phyloP scores from a whole-genome alignment of 2,329 filamentous ascomycete genomes.

The Alternaria gansuensis region DNA sequence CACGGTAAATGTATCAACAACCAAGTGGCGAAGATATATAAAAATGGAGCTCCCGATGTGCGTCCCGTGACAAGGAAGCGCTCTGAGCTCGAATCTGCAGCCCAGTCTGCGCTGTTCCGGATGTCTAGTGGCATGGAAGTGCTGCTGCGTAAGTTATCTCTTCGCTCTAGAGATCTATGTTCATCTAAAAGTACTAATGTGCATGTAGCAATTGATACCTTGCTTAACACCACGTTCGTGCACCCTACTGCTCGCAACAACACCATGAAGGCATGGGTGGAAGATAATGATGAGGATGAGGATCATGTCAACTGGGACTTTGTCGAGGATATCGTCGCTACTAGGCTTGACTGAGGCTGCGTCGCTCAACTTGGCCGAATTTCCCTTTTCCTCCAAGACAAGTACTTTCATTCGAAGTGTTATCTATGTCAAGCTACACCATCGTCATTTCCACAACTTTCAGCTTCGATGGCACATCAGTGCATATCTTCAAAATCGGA shows the following conservation, averaged over 20 bases:
- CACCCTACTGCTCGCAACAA: conserved; percentile 2
- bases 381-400: background rate
- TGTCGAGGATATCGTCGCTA: conserved; percentile 1
- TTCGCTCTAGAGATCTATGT: background rate
- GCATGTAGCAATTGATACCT: background rate
- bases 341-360: background rate
- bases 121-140: conserved; percentile 7
- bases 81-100: background rate
- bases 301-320: conserved; percentile 1
- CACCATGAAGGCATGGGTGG: conserved; percentile 1
- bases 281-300: conserved; percentile 1
- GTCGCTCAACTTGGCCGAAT: background rate
- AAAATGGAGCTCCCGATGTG: background rate
- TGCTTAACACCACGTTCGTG: conserved; percentile 2
- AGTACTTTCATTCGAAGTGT: background rate
- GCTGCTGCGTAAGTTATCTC: background rate
- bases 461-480: too few species aligned
- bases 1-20: background rate
- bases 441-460: background rate
- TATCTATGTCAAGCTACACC: background rate
- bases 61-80: background rate
- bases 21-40: background rate
- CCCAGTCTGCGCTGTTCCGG: conserved; percentile 1
- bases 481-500: background rate
- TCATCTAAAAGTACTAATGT: background rate